These are phyloP conservation scores for Marsdenia floribunda DNA, from an alignment of 257 asterid genomes.

Conservation along the genomic window DNA sequence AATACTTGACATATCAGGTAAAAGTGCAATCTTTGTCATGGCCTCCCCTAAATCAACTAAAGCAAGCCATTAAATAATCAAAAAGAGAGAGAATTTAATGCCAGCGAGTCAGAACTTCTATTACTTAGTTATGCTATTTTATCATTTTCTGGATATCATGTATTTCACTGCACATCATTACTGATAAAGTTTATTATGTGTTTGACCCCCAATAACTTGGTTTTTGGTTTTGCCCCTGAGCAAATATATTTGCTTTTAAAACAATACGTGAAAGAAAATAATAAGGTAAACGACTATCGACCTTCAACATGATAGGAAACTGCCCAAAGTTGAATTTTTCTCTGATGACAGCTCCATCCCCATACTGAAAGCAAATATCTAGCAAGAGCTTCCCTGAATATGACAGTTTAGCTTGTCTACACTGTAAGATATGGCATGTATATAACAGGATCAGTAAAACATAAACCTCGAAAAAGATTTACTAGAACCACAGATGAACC, in stretches of 20 bases:
- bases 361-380: conserved; percentile 57
- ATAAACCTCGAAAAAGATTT: conserved; percentile 13
- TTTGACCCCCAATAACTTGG: no score
- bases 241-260: neutral
- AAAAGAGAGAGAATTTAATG: no score
- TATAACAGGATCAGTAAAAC: conserved; percentile 9
- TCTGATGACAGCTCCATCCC: conserved; percentile 50
- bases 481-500: neutral
- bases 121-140: no score
- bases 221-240: neutral
- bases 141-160: no score
- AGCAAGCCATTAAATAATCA: no score
- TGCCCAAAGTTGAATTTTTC: conserved; percentile 60
- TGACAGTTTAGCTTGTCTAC: conserved; percentile 87
- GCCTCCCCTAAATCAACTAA: no score
- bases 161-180: no score
- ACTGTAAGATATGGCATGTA: conserved; percentile 46
- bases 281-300: conserved; percentile 11
- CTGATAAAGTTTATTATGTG: no score
- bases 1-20: no score
- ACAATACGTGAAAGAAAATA: neutral
- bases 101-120: no score
- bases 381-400: conserved; percentile 66
- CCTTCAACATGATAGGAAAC: conserved; percentile 94
- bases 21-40: no score